A percentile compares a stretch with the other conserved stretches of the same genome.
These are phyloP conservation scores for Candida pseudoglaebosa DNA, from an alignment of 805 yeast genomes.

Conservation along the genomic window DNA sequence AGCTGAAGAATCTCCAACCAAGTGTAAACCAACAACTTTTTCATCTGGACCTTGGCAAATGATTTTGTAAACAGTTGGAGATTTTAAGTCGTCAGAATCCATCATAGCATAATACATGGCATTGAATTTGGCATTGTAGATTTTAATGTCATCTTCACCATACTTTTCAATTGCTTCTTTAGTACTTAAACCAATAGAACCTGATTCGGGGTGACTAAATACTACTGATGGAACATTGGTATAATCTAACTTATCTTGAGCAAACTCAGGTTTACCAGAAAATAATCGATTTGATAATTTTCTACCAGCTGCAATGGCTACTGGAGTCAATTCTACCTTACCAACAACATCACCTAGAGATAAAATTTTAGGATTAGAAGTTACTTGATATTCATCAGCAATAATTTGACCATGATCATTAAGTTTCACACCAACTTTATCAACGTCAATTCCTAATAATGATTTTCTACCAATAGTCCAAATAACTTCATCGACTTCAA, in stretches of 20 bases:
- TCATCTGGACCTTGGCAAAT: conserved; percentile 77
- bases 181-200: conserved; percentile 85
- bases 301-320: conserved; percentile 98
- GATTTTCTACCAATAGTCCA: conserved; percentile 96
- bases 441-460: conserved; percentile 68
- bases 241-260: conserved; percentile 78
- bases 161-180: conserved; percentile 70
- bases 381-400: conserved; percentile 86
- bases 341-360: conserved; percentile 96
- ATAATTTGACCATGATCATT: conserved; percentile 59
- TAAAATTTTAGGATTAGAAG: conserved; percentile 65
- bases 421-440: conserved; percentile 65
- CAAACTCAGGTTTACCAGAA: conserved; percentile 66
- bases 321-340: conserved; percentile 92
- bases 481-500: conserved; percentile 70
- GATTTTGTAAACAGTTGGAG: conserved; percentile 84
- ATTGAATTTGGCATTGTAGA: conserved; percentile 78
- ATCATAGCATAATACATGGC: conserved; percentile 93
- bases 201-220: conserved; percentile 98
- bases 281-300: conserved; percentile 87
- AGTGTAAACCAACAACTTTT: conserved; percentile 91
- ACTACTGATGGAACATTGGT: conserved; percentile 88
- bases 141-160: conserved; percentile 76
- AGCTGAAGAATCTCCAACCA: conserved; percentile 86
- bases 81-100: conserved; percentile 56